These are phyloP conservation scores for Spiraea crenata DNA, from an alignment of 331 rosid genomes.

Conservation along the genomic window DNA sequence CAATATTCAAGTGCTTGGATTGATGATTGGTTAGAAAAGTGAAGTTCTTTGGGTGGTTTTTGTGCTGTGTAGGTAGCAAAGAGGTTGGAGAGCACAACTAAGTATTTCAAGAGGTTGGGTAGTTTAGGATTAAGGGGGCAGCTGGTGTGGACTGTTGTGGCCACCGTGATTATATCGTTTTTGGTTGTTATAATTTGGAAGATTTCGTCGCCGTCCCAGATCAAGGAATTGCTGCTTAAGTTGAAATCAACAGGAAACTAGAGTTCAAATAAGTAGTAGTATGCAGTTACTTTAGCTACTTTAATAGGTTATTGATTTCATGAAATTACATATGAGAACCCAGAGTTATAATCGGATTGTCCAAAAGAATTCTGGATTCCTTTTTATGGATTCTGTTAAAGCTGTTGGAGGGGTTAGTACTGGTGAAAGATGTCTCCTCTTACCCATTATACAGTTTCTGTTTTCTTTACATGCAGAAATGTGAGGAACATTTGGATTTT, in stretches of 20 bases:
- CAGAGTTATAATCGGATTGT: neutral
- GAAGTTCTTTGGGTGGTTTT: constrained; percentile 1
- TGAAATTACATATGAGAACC: too few species aligned
- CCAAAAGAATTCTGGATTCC: neutral
- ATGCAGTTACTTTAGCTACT: neutral
- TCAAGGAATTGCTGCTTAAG: neutral
- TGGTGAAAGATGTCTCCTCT: neutral
- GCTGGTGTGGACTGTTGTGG: constrained; percentile 78
- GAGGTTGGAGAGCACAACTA: constrained; percentile 81
- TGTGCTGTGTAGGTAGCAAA: constrained; percentile 63
- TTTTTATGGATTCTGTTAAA: too few species aligned
- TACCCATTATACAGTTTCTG: neutral
- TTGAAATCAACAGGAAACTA: neutral
- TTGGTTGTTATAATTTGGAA: constrained; percentile 76
- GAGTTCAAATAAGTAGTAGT: neutral
- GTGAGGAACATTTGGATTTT: neutral
- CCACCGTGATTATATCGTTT: constrained; percentile 91
- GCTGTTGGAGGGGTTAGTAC: neutral
- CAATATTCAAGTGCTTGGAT: neutral
- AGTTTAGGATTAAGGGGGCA: constrained; percentile 94
- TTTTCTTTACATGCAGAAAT: neutral
- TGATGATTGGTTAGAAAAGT: constrained; percentile 7
- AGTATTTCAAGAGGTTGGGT: constrained; percentile 90
- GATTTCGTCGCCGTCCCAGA: constrained; percentile 62
- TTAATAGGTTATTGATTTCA: neutral